Percentiles rank a stretch among this genome's conserved stretches.
These are phyloP conservation scores for Francoa sonchifolia DNA, from an alignment of 441 rosid genomes.

Conservation along the genomic window DNA sequence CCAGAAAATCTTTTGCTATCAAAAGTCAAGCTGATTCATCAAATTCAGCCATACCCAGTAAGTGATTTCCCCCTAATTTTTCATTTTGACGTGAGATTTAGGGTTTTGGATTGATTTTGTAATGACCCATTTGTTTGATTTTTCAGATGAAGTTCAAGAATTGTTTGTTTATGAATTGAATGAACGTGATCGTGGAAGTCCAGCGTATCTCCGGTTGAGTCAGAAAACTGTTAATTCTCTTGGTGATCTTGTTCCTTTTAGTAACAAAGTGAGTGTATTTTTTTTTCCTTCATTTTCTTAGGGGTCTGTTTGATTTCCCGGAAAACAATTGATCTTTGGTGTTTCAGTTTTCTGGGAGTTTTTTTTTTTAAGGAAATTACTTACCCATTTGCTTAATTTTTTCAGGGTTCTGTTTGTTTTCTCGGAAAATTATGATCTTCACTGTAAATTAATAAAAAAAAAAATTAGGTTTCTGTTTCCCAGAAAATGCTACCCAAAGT, in stretches of 20 bases:
- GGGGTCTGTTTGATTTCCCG: background rate
- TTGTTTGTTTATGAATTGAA: constrained; percentile 66
- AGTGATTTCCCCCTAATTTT: background rate
- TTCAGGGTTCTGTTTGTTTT: constrained; percentile 13
- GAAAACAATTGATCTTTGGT: background rate
- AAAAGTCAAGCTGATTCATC: constrained; percentile 26
- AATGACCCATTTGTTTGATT: background rate
- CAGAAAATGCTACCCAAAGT: background rate
- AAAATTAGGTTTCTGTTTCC: background rate
- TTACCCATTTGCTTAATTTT: too few species aligned
- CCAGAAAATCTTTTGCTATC: constrained; percentile 33
- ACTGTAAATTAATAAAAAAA: too few species aligned
- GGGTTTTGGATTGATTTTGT: background rate
- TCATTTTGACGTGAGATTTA: background rate
- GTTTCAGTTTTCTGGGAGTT: too few species aligned
- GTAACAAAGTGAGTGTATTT: constrained; percentile 63
- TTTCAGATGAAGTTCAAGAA: constrained; percentile 50
- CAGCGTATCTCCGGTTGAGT: constrained; percentile 60
- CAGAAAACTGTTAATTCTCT: constrained; percentile 58
- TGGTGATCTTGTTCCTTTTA: constrained; percentile 88
- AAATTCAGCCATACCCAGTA: constrained; percentile 27
- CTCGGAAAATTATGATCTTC: constrained; percentile 6
- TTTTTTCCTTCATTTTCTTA: background rate
- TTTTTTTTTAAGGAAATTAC: too few species aligned
- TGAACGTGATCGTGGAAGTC: constrained; percentile 76